Percentiles rank a stretch among this genome's conserved stretches.
phyloP scores from a whole-genome alignment of 2,329 filamentous ascomycete species.

The Pseudogymnoascus sp. region DNA sequence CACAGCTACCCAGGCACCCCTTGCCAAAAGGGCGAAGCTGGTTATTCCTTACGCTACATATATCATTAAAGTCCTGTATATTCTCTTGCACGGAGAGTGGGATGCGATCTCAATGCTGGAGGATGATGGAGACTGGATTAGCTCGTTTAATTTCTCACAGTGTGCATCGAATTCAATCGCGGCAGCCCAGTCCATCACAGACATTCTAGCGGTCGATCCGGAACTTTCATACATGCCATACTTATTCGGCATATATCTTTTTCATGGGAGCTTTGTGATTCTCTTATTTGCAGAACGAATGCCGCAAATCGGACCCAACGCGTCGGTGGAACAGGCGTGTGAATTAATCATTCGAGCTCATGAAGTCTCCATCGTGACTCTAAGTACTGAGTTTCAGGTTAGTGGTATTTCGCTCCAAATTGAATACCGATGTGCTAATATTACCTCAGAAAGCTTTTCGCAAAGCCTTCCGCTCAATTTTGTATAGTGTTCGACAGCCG shows the following conservation, averaged over 20 bases:
- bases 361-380: constrained; percentile 43
- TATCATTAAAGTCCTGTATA: constrained; percentile 41
- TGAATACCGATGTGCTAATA: neutral
- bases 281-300: constrained; percentile 43
- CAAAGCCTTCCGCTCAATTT: neutral
- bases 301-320: constrained; percentile 37
- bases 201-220: constrained; percentile 41
- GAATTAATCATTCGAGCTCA: constrained; percentile 44
- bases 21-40: constrained; percentile 22
- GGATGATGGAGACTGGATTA: constrained; percentile 42
- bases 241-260: constrained; percentile 44
- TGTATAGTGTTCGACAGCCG: neutral
- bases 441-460: neutral
- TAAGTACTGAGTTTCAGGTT: constrained; percentile 42
- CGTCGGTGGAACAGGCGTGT: constrained; percentile 40
- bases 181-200: constrained; percentile 38
- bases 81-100: constrained; percentile 42
- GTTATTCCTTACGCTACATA: constrained; percentile 33
- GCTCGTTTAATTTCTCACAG: constrained; percentile 37
- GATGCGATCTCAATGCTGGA: constrained; percentile 38
- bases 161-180: constrained; percentile 41
- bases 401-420: neutral
- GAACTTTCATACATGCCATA: constrained; percentile 47
- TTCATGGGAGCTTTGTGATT: constrained; percentile 44
- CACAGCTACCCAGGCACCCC: constrained; percentile 10